phyloP scores from a whole-genome alignment of 1,284 basidiomycete species.

The Dichomitus squalens region DNA sequence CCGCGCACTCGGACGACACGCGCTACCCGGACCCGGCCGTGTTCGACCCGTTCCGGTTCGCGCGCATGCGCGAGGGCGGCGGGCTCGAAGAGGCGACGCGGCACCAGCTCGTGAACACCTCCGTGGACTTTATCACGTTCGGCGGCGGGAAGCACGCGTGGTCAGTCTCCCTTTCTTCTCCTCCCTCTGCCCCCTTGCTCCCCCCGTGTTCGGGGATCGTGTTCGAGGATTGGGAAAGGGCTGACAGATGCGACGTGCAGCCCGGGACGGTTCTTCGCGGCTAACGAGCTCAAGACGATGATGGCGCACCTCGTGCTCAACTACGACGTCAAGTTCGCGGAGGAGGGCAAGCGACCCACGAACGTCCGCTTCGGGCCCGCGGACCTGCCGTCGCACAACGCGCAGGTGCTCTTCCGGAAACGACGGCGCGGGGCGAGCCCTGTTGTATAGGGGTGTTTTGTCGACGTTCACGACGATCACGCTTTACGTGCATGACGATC shows the following conservation, averaged over 20 bases:
- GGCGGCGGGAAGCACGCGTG: slow-evolving; percentile 36
- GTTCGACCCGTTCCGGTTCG: slow-evolving; percentile 52
- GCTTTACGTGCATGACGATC: no score
- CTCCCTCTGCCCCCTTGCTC: not conserved
- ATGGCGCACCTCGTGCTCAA: slow-evolving; percentile 27
- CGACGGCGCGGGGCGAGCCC: not conserved
- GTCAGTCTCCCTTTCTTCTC: slow-evolving; percentile 19
- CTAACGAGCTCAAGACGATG: slow-evolving; percentile 30
- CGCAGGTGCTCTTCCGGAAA: slow-evolving; percentile 17
- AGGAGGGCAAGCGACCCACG: slow-evolving; percentile 19
- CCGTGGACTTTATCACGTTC: slow-evolving; percentile 32
- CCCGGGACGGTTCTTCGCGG: slow-evolving; percentile 30
- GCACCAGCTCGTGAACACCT: slow-evolving; percentile 35
- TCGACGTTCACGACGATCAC: no score
- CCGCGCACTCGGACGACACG: slow-evolving; percentile 44
- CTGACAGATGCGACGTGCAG: slow-evolving; percentile 5
- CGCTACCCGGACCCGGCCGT: slow-evolving; percentile 41
- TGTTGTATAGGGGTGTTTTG: not conserved
- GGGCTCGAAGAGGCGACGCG: slow-evolving; percentile 22
- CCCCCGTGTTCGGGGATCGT: no score
- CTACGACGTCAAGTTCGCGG: slow-evolving; percentile 26
- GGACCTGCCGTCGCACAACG: slow-evolving; percentile 17
- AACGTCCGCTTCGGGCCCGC: slow-evolving; percentile 21
- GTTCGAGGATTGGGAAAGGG: not conserved
- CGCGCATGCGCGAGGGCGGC: slow-evolving; percentile 38